Percentiles rank a stretch among this genome's conserved stretches.
These are phyloP conservation scores for Euphrasia confusa DNA, from an alignment of 257 asterid genomes.

Conservation along the genomic window DNA sequence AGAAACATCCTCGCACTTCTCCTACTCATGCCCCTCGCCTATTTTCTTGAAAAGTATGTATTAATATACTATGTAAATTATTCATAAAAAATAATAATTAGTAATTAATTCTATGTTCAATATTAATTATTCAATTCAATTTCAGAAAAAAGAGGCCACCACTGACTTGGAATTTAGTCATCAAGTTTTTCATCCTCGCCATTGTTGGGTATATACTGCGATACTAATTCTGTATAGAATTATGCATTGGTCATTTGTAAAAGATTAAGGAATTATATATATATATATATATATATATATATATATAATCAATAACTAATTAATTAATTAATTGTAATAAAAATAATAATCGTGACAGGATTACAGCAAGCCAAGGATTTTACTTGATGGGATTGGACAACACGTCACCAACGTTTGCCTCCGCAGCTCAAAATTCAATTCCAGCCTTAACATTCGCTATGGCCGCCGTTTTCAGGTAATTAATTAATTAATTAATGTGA, in stretches of 20 bases:
- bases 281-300: no score
- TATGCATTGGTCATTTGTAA: no score
- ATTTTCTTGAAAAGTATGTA: conserved; percentile 82
- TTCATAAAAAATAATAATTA: no score
- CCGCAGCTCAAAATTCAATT: conserved; percentile 92
- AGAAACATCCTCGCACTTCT: conserved; percentile 84
- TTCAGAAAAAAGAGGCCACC: conserved; percentile 93
- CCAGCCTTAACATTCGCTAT: conserved; percentile 95
- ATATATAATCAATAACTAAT: no score
- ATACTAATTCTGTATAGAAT: no score
- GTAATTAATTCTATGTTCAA: not conserved
- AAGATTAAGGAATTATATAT: no score
- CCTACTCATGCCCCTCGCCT: conserved; percentile 89
- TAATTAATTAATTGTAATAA: no score
- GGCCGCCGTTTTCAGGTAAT: conserved; percentile 77
- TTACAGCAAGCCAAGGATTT: conserved; percentile 93
- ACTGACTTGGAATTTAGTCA: conserved; percentile 50
- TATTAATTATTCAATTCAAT: conserved; percentile 15
- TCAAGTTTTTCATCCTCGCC: conserved; percentile 91
- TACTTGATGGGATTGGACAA: conserved; percentile 90
- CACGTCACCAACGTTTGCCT: conserved; percentile 95
- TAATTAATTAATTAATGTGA: not conserved
- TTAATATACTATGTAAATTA: no score
- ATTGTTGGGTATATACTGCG: conserved; percentile 79
- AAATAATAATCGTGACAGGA: no score